Percentiles rank a stretch among this genome's conserved stretches.
Conservation (phyloP, 306 rosid species). For the Benincasa hispida region DNA sequence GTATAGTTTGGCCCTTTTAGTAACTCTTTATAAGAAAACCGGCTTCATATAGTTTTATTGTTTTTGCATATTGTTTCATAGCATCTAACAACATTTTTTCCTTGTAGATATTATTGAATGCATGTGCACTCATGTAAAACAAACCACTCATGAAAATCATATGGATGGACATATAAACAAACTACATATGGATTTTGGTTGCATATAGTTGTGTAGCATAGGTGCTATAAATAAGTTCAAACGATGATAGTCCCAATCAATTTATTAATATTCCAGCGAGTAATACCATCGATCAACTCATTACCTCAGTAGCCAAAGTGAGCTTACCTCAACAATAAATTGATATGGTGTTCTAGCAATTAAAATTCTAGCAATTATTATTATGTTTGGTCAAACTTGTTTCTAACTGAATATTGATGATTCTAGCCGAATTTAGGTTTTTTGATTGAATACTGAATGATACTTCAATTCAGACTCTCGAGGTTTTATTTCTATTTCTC, state of each 20-base stretch:
- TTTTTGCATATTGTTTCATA: neutral
- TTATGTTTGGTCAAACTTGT: too few species aligned
- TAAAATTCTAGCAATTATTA: too few species aligned
- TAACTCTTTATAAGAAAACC: neutral
- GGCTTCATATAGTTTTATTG: neutral
- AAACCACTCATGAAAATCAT: neutral
- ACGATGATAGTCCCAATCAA: neutral
- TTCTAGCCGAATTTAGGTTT: too few species aligned
- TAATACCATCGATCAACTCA: neutral
- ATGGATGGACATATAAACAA: neutral
- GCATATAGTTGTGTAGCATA: neutral
- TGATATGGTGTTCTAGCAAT: too few species aligned
- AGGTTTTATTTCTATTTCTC: too few species aligned
- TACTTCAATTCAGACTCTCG: too few species aligned
- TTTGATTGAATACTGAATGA: too few species aligned
- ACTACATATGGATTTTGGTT: neutral
- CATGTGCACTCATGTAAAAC: neutral
- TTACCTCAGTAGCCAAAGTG: neutral
- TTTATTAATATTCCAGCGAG: neutral
- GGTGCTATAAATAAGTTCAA: neutral
- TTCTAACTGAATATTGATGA: too few species aligned
- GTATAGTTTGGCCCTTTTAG: neutral
- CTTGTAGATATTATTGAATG: neutral
- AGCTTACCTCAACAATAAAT: too few species aligned
- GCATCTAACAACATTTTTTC: neutral